phyloP scores from a whole-genome alignment of 805 yeast species.

The Wickerhamiella hasegawae region DNA sequence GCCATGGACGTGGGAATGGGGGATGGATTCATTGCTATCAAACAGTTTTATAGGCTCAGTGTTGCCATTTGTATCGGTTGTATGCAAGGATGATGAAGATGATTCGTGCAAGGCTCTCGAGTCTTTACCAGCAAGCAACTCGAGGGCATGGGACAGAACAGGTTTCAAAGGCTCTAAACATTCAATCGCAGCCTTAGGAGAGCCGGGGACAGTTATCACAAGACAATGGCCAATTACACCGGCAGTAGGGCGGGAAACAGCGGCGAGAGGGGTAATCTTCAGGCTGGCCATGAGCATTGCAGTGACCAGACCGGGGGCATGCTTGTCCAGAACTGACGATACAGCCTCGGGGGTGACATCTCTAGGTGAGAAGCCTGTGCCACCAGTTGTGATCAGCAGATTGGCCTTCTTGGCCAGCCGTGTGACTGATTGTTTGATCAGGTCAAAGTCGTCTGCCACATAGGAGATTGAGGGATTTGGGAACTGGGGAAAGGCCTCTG shows the following conservation, averaged over 20 bases:
- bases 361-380: slow-evolving; percentile 33
- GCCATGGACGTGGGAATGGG: slow-evolving; percentile 2
- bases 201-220: slow-evolving; percentile 36
- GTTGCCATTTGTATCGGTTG: not conserved
- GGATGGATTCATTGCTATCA: not conserved
- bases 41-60: too few relatives aligned
- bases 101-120: too few relatives aligned
- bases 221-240: slow-evolving; percentile 26
- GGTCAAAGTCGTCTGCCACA: slow-evolving; percentile 25
- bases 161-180: slow-evolving; percentile 26
- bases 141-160: slow-evolving; percentile 30
- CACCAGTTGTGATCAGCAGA: slow-evolving; percentile 33
- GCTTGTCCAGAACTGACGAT: slow-evolving; percentile 25
- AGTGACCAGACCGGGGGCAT: slow-evolving; percentile 35
- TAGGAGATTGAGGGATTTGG: not conserved
- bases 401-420: slow-evolving; percentile 16
- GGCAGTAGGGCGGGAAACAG: slow-evolving; percentile 35
- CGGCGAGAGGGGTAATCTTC: slow-evolving; percentile 31
- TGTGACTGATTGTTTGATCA: slow-evolving; percentile 20
- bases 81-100: too few relatives aligned
- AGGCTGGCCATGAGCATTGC: slow-evolving; percentile 31
- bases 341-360: slow-evolving; percentile 40
- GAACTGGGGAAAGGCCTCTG: not conserved
- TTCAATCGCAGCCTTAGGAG: slow-evolving; percentile 34
- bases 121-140: slow-evolving; percentile 17